Evolutionary conservation across 1,139 yeast genomes (phyloP), one percentile per base, ranked within the genome.

Genomic region (Pichia inconspicua): DNA sequence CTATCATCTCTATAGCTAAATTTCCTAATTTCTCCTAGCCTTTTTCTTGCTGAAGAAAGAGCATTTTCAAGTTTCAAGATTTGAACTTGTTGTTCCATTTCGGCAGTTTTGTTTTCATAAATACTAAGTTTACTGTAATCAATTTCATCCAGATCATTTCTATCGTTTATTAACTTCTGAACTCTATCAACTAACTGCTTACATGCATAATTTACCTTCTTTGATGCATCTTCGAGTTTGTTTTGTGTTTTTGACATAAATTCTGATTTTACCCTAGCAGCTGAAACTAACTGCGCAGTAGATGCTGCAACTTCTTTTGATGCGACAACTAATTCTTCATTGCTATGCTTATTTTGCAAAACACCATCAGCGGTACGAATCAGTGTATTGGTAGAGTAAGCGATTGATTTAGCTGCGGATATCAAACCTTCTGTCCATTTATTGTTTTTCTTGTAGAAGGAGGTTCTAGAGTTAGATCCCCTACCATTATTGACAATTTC

Each of bases 361-460:
- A 87, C 89, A 22, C 95, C 95, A 66, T 88, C 95, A 0, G 96
- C 95, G 27, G 89, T 84, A 55, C 80, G 80, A 51, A 88, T 88
- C 57, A 88, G 74, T 31, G 84, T 72, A 58, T 83, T 84, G 3
- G 96, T 88, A 0, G 96, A 80, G 3, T 81, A 82, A 4, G 95
- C 96, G 43, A 89, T 95, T 0, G 94, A 84, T 59, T 85, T 84
- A 2, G 96, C 88, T 14, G 96, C 96, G 54, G 95, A 85, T 40
- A 89, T 82, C 49, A 88, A 78, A 36, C 97, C 97, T 66, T 89
- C 96, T 0, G 96, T 87, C 97, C 97, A 88, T 60, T 95, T 75
- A 63, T 82, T 88, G 64, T 89, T 87, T 66, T 86, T 87, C 64
- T 84, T 86, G 68, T 89, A 89, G 63, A 84, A 89, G 40, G 86